Base-by-base conservation (phyloP, 176 grass and related monocot species). In the Zoysia japonica region DNA sequence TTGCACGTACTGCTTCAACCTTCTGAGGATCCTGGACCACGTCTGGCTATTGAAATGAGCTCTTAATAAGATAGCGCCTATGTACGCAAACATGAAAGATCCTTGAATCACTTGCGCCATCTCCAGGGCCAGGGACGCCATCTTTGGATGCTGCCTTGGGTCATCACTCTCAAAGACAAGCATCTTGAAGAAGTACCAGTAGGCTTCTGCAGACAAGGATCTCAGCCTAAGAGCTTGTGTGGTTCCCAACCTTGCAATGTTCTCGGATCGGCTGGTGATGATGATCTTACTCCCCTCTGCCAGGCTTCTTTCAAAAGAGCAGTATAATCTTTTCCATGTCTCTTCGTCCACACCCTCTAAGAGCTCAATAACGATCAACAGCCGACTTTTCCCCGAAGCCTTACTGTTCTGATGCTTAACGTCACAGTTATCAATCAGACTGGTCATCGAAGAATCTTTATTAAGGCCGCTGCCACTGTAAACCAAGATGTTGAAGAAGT, bases 231-330 rank as follows among this genome's bases (percentile, higher is more conserved):
- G 47, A 1, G 44, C 55, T 10, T 52, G 47, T 35, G 56, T 40
- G 14, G 68, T 73, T 19, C 71, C 64, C 2, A 80, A 20, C 11
- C 46, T 59, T 7, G 11, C 61, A 6, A 52, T 10, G 2, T 53
- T 5, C 5, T 74, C 64, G 11, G 61, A 65, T 41, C 11, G 13
- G 3, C 41, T 63, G 12, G 41, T 75, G 15, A 86, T 3, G 16
- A 86, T 81, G 1, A 86, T 15, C 20, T 65, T 86, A 55, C 84
- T 81, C 11, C 76, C 59, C 3, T 48, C 13, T 38, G 12, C 28
- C 17, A 48, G 36, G 28, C 16, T 54, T 53, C 39, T 80, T 40
- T 37, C 7, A 9, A 39, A 80, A 47, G 3, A 12, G 9, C 16
- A 28, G 9, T 35, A 47, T 2, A 70, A 2, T 8, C 20, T 36